Percentiles rank a stretch among this genome's conserved stretches.
Evolutionary conservation across 805 yeast genomes (phyloP).

Genomic region (Wickerhamomyces silvicola): DNA sequence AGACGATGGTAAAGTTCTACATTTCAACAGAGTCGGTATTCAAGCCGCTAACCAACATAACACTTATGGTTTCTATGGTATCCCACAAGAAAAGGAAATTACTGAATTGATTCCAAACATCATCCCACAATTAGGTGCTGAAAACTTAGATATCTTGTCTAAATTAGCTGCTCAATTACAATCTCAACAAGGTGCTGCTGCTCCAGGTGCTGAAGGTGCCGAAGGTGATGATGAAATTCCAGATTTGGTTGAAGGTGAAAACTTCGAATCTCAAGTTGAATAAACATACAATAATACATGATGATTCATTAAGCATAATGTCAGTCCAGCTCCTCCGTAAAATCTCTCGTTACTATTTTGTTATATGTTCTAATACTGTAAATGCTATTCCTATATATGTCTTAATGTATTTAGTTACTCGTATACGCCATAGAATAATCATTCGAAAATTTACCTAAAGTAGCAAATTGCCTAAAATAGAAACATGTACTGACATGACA

Average conservation of each 20-base stretch:
- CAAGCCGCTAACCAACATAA: slow-evolving; percentile 88
- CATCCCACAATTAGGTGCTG: slow-evolving; percentile 94
- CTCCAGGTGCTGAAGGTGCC: slow-evolving; percentile 42
- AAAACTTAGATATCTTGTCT: slow-evolving; percentile 83
- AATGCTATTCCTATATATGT: no score
- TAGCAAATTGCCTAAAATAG: no score
- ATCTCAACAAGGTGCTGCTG: slow-evolving; percentile 41
- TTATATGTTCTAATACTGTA: no score
- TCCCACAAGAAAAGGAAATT: slow-evolving; percentile 86
- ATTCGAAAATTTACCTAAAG: no score
- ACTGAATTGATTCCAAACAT: slow-evolving; percentile 91
- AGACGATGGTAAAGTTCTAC: slow-evolving; percentile 93
- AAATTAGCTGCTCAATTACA: slow-evolving; percentile 87
- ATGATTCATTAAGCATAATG: no score
- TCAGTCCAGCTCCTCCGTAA: no score
- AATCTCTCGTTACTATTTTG: no score
- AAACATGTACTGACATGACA: no score
- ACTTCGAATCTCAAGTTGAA: slow-evolving; percentile 38
- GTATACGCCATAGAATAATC: no score
- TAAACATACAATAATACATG: no score
- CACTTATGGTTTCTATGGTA: slow-evolving; percentile 92
- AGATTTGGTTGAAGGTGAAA: slow-evolving; percentile 82
- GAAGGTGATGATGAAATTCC: slow-evolving; percentile 54
- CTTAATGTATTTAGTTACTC: no score
- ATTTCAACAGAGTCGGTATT: slow-evolving; percentile 93